These are phyloP conservation scores for Pseudogymnoascus sp. DNA, from an alignment of 2,329 filamentous ascomycete genomes.

Conservation along the genomic window DNA sequence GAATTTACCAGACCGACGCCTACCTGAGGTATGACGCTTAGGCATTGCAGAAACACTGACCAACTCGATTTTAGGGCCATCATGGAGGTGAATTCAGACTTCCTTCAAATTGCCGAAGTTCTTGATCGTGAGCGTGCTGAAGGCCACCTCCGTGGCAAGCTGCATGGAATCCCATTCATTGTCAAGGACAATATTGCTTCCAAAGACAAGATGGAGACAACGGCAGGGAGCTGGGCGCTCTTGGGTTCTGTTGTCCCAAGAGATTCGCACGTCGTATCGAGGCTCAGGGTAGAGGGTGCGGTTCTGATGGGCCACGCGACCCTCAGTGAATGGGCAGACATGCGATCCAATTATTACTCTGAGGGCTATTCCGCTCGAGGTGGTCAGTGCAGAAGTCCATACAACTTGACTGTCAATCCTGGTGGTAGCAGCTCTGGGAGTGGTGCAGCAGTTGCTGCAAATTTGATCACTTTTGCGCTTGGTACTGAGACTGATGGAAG, in stretches of 20 bases:
- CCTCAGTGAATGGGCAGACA: conserved; percentile 67
- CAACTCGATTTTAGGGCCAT: conserved; percentile 37
- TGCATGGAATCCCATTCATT: conserved; percentile 69
- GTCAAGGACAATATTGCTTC: conserved; percentile 68
- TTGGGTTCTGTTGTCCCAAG: conserved; percentile 57
- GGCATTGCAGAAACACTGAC: not conserved
- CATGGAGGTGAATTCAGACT: conserved; percentile 62
- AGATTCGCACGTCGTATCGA: conserved; percentile 57
- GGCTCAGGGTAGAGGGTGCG: conserved; percentile 52
- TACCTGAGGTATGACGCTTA: conserved; percentile 49
- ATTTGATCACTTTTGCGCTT: conserved; percentile 54
- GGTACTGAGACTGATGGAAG: conserved; percentile 70
- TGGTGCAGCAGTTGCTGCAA: conserved; percentile 55
- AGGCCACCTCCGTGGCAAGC: conserved; percentile 51
- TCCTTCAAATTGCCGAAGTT: conserved; percentile 49
- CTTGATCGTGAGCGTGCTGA: conserved; percentile 52
- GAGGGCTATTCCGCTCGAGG: conserved; percentile 59
- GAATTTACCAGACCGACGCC: conserved; percentile 52
- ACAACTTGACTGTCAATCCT: conserved; percentile 61
- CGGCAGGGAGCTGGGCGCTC: conserved; percentile 61
- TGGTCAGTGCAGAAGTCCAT: conserved; percentile 56
- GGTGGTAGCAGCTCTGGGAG: conserved; percentile 63
- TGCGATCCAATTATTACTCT: conserved; percentile 59
- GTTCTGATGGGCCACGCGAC: conserved; percentile 64
- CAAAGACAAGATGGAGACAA: conserved; percentile 65